These are phyloP conservation scores for Basipetospora chlamydospora DNA, from an alignment of 2,329 filamentous ascomycete species.

Conservation along the genomic window DNA sequence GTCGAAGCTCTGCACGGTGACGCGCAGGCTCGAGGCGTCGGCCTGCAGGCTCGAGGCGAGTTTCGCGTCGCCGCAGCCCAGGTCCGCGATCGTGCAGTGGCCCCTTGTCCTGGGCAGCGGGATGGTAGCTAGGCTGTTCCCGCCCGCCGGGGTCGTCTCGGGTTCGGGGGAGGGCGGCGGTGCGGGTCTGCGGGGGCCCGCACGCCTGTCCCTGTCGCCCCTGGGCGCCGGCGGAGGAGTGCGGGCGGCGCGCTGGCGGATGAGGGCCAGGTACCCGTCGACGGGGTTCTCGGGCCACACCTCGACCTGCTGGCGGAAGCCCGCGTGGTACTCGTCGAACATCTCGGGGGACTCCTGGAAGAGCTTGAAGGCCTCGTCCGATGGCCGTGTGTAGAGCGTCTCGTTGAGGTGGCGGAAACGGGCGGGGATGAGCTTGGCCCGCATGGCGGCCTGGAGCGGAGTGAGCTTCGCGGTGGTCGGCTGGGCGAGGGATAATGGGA, in stretches of 20 bases:
- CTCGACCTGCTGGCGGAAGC: slow-evolving; percentile 88
- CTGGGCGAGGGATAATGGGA: slow-evolving; percentile 10
- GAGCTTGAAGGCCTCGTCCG: slow-evolving; percentile 64
- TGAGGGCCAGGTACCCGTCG: slow-evolving; percentile 63
- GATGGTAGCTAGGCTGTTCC: too few relatives aligned
- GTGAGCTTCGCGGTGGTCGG: slow-evolving; percentile 49
- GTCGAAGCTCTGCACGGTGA: slow-evolving; percentile 75
- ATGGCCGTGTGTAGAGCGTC: slow-evolving; percentile 86
- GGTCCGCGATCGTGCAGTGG: slow-evolving; percentile 67
- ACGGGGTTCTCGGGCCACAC: slow-evolving; percentile 97
- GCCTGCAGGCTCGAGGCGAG: slow-evolving; percentile 56
- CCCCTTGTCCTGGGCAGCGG: slow-evolving; percentile 60
- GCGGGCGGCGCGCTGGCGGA: slow-evolving; percentile 50
- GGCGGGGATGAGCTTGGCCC: slow-evolving; percentile 83
- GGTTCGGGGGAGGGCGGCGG: slow-evolving; percentile 14
- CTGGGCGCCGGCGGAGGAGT: too few relatives aligned
- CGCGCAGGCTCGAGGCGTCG: slow-evolving; percentile 49
- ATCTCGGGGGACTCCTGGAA: slow-evolving; percentile 81
- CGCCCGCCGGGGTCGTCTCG: too few relatives aligned
- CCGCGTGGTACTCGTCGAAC: slow-evolving; percentile 91
- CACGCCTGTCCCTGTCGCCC: too few relatives aligned
- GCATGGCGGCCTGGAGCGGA: slow-evolving; percentile 86
- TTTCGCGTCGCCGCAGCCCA: slow-evolving; percentile 85
- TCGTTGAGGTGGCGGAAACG: slow-evolving; percentile 97
- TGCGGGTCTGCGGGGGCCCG: slow-evolving; percentile 10